phyloP scores from a whole-genome alignment of 2,329 filamentous ascomycete species.

The Whalleya microplaca region DNA sequence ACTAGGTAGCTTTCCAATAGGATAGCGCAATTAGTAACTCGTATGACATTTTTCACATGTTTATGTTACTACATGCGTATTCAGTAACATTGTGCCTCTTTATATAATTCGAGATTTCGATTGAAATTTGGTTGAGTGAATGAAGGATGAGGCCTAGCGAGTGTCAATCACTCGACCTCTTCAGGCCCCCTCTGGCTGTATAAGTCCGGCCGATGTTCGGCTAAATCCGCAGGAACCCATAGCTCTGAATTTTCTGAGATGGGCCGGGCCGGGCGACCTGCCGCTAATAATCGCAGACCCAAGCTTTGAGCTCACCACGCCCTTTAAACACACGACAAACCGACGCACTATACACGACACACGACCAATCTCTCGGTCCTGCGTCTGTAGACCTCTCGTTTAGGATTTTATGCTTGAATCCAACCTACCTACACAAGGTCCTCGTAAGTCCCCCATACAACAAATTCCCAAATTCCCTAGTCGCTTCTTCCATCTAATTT shows the following conservation, averaged over 20 bases:
- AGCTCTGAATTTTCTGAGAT: slow-evolving; percentile 18
- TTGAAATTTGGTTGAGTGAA: no score
- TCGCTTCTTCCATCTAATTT: background rate
- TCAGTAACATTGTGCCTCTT: no score
- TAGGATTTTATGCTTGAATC: background rate
- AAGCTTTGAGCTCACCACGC: slow-evolving; percentile 1
- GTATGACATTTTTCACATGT: background rate
- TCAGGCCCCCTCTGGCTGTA: no score
- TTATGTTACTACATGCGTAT: no score
- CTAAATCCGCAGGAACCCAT: background rate
- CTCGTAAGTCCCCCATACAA: background rate
- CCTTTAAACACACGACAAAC: no score
- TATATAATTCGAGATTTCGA: no score
- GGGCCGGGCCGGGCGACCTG: slow-evolving; percentile 17
- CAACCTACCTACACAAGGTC: background rate
- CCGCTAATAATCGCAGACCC: slow-evolving; percentile 17
- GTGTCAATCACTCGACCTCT: no score
- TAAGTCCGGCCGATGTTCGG: slow-evolving; percentile 18
- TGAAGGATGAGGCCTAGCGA: no score
- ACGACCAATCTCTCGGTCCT: background rate
- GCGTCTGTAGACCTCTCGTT: background rate
- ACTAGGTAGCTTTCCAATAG: background rate
- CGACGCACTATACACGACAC: background rate
- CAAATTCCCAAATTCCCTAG: background rate
- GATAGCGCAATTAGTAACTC: background rate